Base-by-base conservation (phyloP, 768 basidiomycete genomes). In the Amyloporia xantha region DNA sequence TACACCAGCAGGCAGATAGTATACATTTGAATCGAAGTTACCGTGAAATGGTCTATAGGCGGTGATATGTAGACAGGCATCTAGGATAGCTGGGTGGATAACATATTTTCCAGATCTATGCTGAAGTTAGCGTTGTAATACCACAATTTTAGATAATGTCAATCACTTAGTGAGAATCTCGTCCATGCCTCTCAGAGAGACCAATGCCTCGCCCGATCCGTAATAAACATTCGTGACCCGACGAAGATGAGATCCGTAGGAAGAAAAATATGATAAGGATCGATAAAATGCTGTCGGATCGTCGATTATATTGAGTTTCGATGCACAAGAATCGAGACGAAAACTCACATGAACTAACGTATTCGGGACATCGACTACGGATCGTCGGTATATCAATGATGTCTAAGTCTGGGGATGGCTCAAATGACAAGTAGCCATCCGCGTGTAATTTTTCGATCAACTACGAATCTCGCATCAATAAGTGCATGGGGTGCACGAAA, bases 31-130 rank as follows among this genome's bases (percentile, higher is more conserved):
- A 42, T 66, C 64, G 20, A 49, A 49, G 44, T 64, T 59, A 4
- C 62, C 63, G 10, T 62, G 64, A 48, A 71, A 54, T 1, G 58
- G 45, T 20, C 59, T 62, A 48, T 68, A 65, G 2, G 66, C 58
- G 7, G 61, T 48, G 36, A 62, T 55, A 25, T 71, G 70, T 3
- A 72, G 39, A 33, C 65, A 65, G 1, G 66, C 62, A 47, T 72
- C 71, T 5, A 73, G 51, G 17, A 70, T 62, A 2, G 68, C 67
- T 2, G 70, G 69, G 26, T 47, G 46, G 2, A 47, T 20, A 4
- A 21, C 15, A 19, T 47, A 47, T 39, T 10, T 28, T 37, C 19
- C 46, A 21, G 17, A 46, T 70, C 4, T 21, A 25, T 5, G n/a
- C 36, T 9, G 24, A 37, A 13, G 7, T 43, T 12, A 21, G 36